Conservation (phyloP, 768 basidiomycete genomes). For the Myochromella boudieri region DNA sequence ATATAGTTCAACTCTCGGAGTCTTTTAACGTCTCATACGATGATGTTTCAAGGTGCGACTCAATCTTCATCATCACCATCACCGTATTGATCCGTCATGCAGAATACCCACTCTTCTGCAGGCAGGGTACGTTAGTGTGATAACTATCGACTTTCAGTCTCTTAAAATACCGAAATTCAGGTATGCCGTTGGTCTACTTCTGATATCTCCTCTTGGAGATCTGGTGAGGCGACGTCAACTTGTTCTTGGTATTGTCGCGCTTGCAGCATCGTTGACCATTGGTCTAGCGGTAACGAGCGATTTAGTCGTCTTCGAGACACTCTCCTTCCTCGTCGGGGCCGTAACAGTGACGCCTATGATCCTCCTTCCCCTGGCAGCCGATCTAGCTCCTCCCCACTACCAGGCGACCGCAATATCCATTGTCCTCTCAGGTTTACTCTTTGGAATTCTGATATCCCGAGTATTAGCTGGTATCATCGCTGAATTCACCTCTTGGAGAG, state of each 20-base stretch:
- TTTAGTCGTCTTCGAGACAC: conserved; percentile 57
- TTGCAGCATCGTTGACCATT: conserved; percentile 61
- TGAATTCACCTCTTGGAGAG: conserved; percentile 66
- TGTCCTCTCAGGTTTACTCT: conserved; percentile 60
- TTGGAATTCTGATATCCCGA: conserved; percentile 72
- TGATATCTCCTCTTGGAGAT: conserved; percentile 82
- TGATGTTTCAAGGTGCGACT: conserved; percentile 34
- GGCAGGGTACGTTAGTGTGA: conserved; percentile 46
- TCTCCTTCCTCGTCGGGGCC: conserved; percentile 70
- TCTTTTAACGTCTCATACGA: conserved; percentile 34
- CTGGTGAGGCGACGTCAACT: conserved; percentile 74
- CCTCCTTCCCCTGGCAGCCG: conserved; percentile 73
- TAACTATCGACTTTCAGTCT: neutral
- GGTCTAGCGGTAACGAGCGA: conserved; percentile 63
- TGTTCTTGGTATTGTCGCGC: conserved; percentile 53
- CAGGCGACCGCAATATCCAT: conserved; percentile 76
- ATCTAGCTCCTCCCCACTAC: conserved; percentile 70
- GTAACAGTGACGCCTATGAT: conserved; percentile 72
- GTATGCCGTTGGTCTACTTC: conserved; percentile 67
- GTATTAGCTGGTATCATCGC: conserved; percentile 74
- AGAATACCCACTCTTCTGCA: conserved; percentile 66
- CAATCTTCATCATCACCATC: conserved; percentile 19
- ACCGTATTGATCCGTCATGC: conserved; percentile 11
- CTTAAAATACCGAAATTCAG: conserved; percentile 27
- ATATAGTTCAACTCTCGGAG: conserved; percentile 38